Conservation (phyloP, 2,329 filamentous ascomycete species). For the Lasiodiplodia hormozganensis region DNA sequence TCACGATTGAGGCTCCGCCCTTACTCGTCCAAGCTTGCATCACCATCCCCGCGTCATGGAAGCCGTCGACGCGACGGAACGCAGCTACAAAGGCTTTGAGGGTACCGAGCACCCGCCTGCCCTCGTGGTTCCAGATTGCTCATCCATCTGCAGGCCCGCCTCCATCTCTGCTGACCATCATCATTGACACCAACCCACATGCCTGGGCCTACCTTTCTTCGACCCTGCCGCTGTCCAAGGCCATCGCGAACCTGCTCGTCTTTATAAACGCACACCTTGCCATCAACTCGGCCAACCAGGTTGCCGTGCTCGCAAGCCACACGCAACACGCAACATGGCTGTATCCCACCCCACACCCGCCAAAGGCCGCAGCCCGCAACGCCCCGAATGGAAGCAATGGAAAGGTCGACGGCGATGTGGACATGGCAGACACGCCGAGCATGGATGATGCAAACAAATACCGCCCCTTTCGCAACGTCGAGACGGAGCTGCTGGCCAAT, state of each 20-base stretch:
- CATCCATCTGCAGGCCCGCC: slow-evolving; percentile 54
- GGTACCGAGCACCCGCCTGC: slow-evolving; percentile 36
- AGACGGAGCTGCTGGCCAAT: slow-evolving; percentile 77
- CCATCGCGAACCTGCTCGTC: slow-evolving; percentile 87
- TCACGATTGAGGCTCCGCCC: neutral
- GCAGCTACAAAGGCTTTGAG: slow-evolving; percentile 48
- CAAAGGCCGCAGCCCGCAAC: neutral
- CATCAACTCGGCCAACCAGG: slow-evolving; percentile 90
- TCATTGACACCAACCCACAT: slow-evolving; percentile 95
- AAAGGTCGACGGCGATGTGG: slow-evolving; percentile 16
- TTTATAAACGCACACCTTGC: slow-evolving; percentile 97
- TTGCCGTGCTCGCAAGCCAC: slow-evolving; percentile 90
- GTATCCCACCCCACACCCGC: slow-evolving; percentile 67
- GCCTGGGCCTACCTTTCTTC: slow-evolving; percentile 83
- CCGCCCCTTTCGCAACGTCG: slow-evolving; percentile 86
- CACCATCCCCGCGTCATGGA: slow-evolving; percentile 59
- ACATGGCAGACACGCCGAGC: slow-evolving; percentile 31
- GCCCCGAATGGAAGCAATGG: slow-evolving; percentile 12
- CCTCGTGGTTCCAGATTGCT: neutral
- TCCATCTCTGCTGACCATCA: slow-evolving; percentile 85
- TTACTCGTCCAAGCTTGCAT: slow-evolving; percentile 14
- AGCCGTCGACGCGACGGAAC: slow-evolving; percentile 66
- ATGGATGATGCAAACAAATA: slow-evolving; percentile 80
- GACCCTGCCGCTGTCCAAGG: slow-evolving; percentile 79
- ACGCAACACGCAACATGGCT: slow-evolving; percentile 87